phyloP scores from a whole-genome alignment of 164 flowering plant genomes.

The Berberis thunbergii region DNA sequence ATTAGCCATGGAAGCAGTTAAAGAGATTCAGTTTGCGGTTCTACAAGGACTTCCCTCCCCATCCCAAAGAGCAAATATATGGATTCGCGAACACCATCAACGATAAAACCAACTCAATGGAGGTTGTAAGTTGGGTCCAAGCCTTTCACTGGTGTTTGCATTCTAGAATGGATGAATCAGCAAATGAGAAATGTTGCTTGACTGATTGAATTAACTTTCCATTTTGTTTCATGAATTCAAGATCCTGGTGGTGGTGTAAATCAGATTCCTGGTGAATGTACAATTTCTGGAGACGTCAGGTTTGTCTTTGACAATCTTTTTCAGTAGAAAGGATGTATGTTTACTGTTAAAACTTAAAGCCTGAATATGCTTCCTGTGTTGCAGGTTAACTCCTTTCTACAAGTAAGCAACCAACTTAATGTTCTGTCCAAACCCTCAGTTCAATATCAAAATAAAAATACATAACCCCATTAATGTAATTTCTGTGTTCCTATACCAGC shows the following conservation, averaged over 20 bases:
- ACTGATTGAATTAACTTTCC: not conserved
- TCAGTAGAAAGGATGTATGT: not conserved
- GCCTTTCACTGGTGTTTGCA: not conserved
- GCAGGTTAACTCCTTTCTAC: slow-evolving; percentile 96
- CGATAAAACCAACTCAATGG: slow-evolving; percentile 99
- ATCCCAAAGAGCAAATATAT: slow-evolving; percentile 73
- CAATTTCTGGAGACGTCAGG: slow-evolving; percentile 96
- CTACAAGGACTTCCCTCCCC: slow-evolving; percentile 85
- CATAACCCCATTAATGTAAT: no score
- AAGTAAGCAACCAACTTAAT: slow-evolving; percentile 32
- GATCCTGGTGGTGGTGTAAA: slow-evolving; percentile 96
- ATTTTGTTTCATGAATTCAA: slow-evolving; percentile 14
- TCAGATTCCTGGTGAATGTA: slow-evolving; percentile 94
- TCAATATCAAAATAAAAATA: no score
- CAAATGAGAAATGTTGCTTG: not conserved
- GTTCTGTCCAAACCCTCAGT: no score
- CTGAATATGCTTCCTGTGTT: slow-evolving; percentile 4
- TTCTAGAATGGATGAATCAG: not conserved
- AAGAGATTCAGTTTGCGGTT: slow-evolving; percentile 73
- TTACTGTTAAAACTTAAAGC: not conserved
- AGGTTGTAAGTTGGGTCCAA: slow-evolving; percentile 49
- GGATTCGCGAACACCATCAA: slow-evolving; percentile 93
- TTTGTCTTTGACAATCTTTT: slow-evolving; percentile 13
- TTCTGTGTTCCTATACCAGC: slow-evolving; percentile 28
- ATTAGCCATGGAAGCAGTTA: slow-evolving; percentile 88